These are phyloP conservation scores for Mycena crocata DNA, from an alignment of 768 basidiomycete genomes.

Conservation along the genomic window DNA sequence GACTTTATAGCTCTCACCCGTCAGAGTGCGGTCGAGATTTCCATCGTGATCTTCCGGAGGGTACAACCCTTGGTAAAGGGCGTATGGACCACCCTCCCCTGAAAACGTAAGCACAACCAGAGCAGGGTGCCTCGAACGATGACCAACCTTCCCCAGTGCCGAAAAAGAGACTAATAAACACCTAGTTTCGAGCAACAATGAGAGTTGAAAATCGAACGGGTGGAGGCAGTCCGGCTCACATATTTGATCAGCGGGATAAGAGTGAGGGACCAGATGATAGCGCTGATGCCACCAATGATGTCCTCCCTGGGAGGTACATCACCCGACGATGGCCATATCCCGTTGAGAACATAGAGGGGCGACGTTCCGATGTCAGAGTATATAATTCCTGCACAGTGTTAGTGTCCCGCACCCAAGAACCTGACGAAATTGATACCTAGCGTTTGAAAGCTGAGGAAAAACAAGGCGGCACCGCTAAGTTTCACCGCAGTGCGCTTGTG, in stretches of 20 bases:
- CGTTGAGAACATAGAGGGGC: conserved; percentile 73
- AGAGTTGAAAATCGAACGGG: conserved; percentile 43
- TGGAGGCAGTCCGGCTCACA: conserved; percentile 43
- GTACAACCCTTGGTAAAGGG: conserved; percentile 70
- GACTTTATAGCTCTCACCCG: conserved; percentile 53
- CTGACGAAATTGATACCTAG: conserved; percentile 36
- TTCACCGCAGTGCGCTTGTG: conserved; percentile 47
- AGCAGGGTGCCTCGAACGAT: neutral
- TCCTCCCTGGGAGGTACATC: conserved; percentile 66
- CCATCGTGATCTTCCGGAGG: conserved; percentile 58
- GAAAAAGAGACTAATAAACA: conserved; percentile 59
- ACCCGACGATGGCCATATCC: conserved; percentile 65
- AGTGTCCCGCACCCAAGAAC: neutral
- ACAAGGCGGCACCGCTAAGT: conserved; percentile 45
- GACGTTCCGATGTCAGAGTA: conserved; percentile 68
- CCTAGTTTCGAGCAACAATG: conserved; percentile 61
- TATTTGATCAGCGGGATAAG: conserved; percentile 75
- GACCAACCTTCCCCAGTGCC: conserved; percentile 62
- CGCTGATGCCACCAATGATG: conserved; percentile 70
- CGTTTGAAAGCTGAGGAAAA: conserved; percentile 49
- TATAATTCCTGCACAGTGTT: conserved; percentile 52
- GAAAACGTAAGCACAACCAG: conserved; percentile 11
- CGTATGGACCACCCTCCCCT: conserved; percentile 80
- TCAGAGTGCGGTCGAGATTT: conserved; percentile 66
- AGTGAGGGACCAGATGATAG: conserved; percentile 74